A percentile compares a stretch with the other conserved stretches of the same genome.
phyloP scores from a whole-genome alignment of 1,284 basidiomycete species.

The Megacollybia platyphylla region DNA sequence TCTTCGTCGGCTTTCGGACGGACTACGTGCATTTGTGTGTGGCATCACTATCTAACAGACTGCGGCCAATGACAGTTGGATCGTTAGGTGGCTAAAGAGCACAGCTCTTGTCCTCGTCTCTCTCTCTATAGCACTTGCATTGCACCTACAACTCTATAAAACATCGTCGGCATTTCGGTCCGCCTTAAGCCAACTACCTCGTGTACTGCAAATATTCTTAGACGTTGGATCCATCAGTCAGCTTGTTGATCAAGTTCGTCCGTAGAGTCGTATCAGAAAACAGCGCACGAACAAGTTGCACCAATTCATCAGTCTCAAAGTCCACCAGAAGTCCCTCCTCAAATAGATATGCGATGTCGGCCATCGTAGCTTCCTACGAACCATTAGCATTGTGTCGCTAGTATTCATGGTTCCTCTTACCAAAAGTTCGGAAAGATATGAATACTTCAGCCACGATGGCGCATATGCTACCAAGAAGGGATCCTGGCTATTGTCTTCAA shows the following conservation, averaged over 20 bases:
- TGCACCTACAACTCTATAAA: too few species aligned
- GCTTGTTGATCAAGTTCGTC: conserved; percentile 65
- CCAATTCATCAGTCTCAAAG: conserved; percentile 78
- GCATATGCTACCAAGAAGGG: conserved; percentile 67
- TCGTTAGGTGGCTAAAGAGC: too few species aligned
- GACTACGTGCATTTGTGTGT: too few species aligned
- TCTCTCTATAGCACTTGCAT: too few species aligned
- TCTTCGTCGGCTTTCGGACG: too few species aligned
- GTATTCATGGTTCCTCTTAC: conserved; percentile 29
- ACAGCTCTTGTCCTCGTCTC: too few species aligned
- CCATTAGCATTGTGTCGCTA: conserved; percentile 1
- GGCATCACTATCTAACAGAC: too few species aligned
- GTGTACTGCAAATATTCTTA: too few species aligned
- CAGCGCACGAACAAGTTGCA: conserved; percentile 71
- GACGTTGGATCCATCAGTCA: conserved; percentile 21
- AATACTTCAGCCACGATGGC: conserved; percentile 90
- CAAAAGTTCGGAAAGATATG: conserved; percentile 82
- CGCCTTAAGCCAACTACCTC: too few species aligned
- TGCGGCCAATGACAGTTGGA: too few species aligned
- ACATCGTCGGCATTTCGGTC: too few species aligned
- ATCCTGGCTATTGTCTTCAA: conserved; percentile 51
- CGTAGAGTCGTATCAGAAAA: conserved; percentile 87
- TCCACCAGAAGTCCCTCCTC: conserved; percentile 87
- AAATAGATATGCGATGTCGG: conserved; percentile 88
- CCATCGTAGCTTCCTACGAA: conserved; percentile 78